Base-by-base conservation (phyloP, 768 basidiomycete species). In the Xerocomellus chrysenteron region DNA sequence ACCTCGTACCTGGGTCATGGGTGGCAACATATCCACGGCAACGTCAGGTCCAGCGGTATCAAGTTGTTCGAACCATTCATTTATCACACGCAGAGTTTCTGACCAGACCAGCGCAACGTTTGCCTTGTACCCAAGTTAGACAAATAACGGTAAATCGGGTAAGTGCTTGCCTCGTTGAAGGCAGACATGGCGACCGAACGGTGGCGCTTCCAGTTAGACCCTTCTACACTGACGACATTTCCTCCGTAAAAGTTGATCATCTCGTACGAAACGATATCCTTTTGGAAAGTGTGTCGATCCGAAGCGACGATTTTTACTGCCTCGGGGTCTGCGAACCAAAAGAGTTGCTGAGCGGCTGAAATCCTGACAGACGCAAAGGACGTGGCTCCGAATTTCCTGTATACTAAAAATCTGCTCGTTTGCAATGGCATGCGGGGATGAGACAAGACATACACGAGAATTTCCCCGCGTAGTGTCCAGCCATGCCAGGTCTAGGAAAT, bases 21-120 rank as follows among this genome's bases (percentile, higher is more conserved):
- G 17, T 6, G 36, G 40, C 16, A 57, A 16, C 16, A 61, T 14
- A 50, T 70, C 55, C 21, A 68, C 7, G 2, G 68, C 50, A 14
- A 72, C 39, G 16, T 68, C 70, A 26, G 46, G 24, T 35, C 60
- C 54, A 33, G 37, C 21, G 37, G 35, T 21, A 13, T 77, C 75
- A 8, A 81, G 61, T 19, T 74, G 64, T 14, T 67, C 61, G 45
- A 79, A 75, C 79, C 78, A 80, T 57, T 80, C 76, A 26, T 75
- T 60, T 9, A 74, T 55, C 2, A 78, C 65, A 33, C 72, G 73
- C 10, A 74, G 68, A 0, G 76, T 71, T 59, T 82, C 79, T 16
- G 66, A 63, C 81, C 81, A 82, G 5, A 79, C 80, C n/a, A 81
- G 68, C 7, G 77, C 74, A 52, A 76, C 71, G 36, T 81, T 79